Evolutionary conservation across 306 rosid species (phyloP).

Genomic region (Glycine tomentella): DNA sequence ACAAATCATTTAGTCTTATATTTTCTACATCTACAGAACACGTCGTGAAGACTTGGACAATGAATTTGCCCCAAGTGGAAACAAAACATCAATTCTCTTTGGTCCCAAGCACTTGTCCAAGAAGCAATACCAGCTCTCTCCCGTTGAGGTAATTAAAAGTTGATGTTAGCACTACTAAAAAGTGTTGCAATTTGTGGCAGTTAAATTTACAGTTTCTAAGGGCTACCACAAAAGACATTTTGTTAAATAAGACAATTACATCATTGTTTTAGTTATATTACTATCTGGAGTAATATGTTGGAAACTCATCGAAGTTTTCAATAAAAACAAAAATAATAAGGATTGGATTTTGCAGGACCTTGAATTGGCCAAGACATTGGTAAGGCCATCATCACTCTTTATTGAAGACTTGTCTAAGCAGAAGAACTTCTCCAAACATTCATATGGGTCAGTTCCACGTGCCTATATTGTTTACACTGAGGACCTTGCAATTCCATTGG

Average conservation of each 20-base stretch:
- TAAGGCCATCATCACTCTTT: conserved; percentile 57
- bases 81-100: conserved; percentile 40
- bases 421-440: conserved; percentile 49
- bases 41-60: too few species aligned
- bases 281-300: too few species aligned
- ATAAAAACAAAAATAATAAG: not conserved
- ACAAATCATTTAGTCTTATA: too few species aligned
- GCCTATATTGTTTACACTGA: conserved; percentile 47
- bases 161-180: too few species aligned
- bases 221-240: too few species aligned
- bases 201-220: too few species aligned
- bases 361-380: conserved; percentile 53
- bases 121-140: conserved; percentile 57
- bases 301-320: not conserved
- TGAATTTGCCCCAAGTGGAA: conserved; percentile 9
- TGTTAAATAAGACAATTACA: too few species aligned
- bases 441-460: conserved; percentile 56
- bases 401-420: conserved; percentile 50
- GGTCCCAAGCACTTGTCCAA: conserved; percentile 54
- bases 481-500: conserved; percentile 45
- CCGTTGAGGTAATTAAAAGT: conserved; percentile 53
- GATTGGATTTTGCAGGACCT: conserved; percentile 51
- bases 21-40: too few species aligned
- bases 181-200: too few species aligned
- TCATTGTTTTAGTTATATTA: too few species aligned